A percentile compares a stretch with the other conserved stretches of the same genome.
Conservation (phyloP, 1,139 yeast species). For the Blastobotrys elegans region DNA sequence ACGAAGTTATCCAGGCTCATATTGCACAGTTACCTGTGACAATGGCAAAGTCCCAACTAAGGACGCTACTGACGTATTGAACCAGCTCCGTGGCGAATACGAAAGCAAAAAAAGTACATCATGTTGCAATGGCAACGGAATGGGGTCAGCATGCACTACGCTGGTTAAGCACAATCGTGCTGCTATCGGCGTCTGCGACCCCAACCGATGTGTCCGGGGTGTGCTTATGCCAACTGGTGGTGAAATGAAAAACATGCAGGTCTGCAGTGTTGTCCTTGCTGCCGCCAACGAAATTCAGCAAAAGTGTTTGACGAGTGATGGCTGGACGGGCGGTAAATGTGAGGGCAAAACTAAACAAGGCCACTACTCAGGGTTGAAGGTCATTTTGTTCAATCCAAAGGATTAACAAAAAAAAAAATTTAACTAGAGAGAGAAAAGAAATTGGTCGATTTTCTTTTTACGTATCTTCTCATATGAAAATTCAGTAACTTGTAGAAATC, state of each 20-base stretch:
- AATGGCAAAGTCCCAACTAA: not conserved
- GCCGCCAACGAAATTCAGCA: not conserved
- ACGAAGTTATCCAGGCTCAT: too few relatives aligned
- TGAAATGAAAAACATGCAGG: not conserved
- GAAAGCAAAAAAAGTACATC: not conserved
- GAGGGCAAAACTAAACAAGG: too few relatives aligned
- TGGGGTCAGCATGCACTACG: slow-evolving; percentile 1
- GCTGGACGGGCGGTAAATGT: too few relatives aligned
- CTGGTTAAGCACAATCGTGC: not conserved
- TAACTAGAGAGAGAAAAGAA: too few relatives aligned
- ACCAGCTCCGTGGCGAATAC: not conserved
- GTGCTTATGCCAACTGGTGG: slow-evolving; percentile 2
- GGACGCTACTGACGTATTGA: not conserved
- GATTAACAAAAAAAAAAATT: too few relatives aligned
- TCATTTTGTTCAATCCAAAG: too few relatives aligned
- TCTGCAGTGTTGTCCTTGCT: not conserved
- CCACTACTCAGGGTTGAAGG: too few relatives aligned
- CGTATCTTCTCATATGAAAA: too few relatives aligned
- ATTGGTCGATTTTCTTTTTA: too few relatives aligned
- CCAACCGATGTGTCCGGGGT: slow-evolving; percentile 4
- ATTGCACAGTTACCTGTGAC: slow-evolving; percentile 6
- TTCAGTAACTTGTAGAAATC: too few relatives aligned
- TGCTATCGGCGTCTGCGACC: slow-evolving; percentile 3
- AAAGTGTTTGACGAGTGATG: not conserved
- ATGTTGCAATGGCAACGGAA: slow-evolving; percentile 2